Evolutionary conservation across 805 yeast genomes (phyloP), one percentile per base, ranked within the genome.

Genomic region (Candida berthetii): DNA sequence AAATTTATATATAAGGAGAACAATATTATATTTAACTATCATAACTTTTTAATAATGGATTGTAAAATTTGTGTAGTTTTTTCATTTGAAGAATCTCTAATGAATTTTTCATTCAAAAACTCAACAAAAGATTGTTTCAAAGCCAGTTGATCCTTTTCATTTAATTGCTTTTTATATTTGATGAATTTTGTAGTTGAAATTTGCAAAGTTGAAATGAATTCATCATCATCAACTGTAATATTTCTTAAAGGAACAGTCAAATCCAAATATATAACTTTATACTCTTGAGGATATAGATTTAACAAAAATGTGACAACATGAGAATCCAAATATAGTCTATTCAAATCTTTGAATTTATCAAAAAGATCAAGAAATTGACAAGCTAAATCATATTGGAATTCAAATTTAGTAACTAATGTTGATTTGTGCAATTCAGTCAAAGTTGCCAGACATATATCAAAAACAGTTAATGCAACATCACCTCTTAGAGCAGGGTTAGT

Each of bases 401-500:
- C 60, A 41, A 47, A 48, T 24, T 46, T 53, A 1, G 43, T 41
- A 13, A 41, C 56, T 8, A 57, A 42, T 27, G 47, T 48, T 16
- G 47, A 48, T 1, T 34, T 35, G 43, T 53, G 50, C 15, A 44
- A 40, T 4, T 38, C 41, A 36, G 39, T 48, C 25, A 80, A 50
- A 3, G 74, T 65, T 53, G 79, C 61, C 80, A 66, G 42, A 81
- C 80, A 54, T 80, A 56, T 64, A 68, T 91, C 79, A 68, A 80
- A 78, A 48, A 91, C 72, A 0, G 85, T 74, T 42, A 82, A 60
- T 1, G 85, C 85, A 41, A 85, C 70, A 54, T 83, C 88, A 42
- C 93, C 91, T 45, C 75, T 73, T 43, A 85, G 59, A 0, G 88
- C 91, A 7, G 91, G 90, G 52, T 84, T 85, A 20, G 87, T 77